Conservation (phyloP, 2,329 filamentous ascomycete genomes). For the Epichloe scottii region DNA sequence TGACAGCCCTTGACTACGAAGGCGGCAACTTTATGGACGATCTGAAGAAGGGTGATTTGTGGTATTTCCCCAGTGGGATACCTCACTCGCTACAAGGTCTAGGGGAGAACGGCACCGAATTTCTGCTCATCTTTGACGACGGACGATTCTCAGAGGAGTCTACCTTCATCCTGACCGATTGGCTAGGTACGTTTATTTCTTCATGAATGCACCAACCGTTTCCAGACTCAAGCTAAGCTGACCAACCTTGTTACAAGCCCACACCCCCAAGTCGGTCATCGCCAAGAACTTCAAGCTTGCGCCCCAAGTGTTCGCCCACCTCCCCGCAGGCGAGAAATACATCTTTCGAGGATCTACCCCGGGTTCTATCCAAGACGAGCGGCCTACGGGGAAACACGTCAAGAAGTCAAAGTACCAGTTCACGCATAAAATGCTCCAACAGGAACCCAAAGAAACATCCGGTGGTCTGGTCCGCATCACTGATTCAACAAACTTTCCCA, state of each 20-base stretch:
- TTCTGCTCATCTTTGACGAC: constrained; percentile 36
- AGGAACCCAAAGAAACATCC: constrained; percentile 50
- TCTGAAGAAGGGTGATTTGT: constrained; percentile 61
- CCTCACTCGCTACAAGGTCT: constrained; percentile 68
- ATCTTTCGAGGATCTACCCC: constrained; percentile 62
- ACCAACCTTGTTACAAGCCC: constrained; percentile 32
- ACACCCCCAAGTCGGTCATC: constrained; percentile 59
- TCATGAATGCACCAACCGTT: background rate
- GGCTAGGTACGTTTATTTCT: constrained; percentile 40
- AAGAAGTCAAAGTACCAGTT: constrained; percentile 58
- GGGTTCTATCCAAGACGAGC: constrained; percentile 51
- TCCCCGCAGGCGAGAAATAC: constrained; percentile 58
- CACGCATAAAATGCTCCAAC: constrained; percentile 59
- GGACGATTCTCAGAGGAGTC: constrained; percentile 45
- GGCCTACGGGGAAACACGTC: constrained; percentile 45
- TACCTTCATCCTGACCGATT: constrained; percentile 63
- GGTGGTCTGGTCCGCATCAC: constrained; percentile 63
- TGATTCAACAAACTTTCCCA: constrained; percentile 63
- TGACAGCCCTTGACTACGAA: constrained; percentile 63
- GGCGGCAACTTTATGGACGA: constrained; percentile 70
- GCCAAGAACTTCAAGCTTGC: constrained; percentile 65
- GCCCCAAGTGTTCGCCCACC: constrained; percentile 55
- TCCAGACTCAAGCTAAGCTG: background rate
- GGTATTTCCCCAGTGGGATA: constrained; percentile 70
- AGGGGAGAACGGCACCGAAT: constrained; percentile 44